Evolutionary conservation across 2,329 filamentous ascomycete genomes (phyloP).

Genomic region (Sclerotinia minor): DNA sequence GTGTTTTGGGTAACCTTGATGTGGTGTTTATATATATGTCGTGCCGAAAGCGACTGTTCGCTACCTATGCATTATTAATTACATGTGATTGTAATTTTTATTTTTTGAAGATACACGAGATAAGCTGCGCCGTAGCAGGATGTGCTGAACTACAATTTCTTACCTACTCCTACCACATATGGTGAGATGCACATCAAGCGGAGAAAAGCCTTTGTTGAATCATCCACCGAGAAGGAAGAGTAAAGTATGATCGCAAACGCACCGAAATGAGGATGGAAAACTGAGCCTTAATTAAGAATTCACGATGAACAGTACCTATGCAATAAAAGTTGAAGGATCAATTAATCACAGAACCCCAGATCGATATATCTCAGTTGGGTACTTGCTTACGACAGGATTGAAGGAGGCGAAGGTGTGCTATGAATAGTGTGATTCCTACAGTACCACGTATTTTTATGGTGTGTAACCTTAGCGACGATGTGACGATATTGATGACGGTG

Average conservation of each 20-base stretch:
- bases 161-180: background rate
- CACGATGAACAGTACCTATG: too few relatives aligned
- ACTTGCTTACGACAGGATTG: background rate
- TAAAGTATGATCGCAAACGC: background rate
- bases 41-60: background rate
- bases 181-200: background rate
- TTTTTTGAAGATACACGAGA: background rate
- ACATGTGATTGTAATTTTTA: background rate
- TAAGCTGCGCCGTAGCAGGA: background rate
- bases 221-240: background rate
- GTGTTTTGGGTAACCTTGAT: background rate
- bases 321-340: slow-evolving; percentile 1
- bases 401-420: slow-evolving; percentile 14
- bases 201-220: background rate
- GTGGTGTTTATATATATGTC: background rate
- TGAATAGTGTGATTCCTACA: slow-evolving; percentile 12
- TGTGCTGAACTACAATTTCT: background rate
- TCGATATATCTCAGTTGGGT: background rate
- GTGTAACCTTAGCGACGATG: background rate
- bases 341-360: background rate
- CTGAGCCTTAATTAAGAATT: background rate
- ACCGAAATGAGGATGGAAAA: background rate
- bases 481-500: slow-evolving; percentile 5
- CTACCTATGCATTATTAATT: background rate
- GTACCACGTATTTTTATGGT: background rate